Base-by-base conservation (phyloP, 2,329 filamentous ascomycete genomes). In the Pseudocercospora pini-densiflorae region DNA sequence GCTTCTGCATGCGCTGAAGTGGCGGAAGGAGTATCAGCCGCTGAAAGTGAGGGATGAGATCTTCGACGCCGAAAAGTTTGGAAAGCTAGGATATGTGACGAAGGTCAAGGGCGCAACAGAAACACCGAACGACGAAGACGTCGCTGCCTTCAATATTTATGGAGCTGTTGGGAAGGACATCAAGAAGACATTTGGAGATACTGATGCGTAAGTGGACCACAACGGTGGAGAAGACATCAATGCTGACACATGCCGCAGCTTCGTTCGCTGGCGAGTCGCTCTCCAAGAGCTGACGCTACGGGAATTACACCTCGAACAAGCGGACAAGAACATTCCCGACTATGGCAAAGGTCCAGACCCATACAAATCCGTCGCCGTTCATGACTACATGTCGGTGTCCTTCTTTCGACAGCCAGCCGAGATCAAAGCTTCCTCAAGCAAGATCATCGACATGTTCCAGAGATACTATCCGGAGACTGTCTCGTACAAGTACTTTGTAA, bases 131-230 rank as follows among this genome's bases (percentile, higher is more conserved):
- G 77, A 87, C 73, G 87, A 90, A 77, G 85, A 85, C 58, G 79
- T 97, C 63, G 89, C 94, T 58, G 95, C 92, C 1, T 97, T 94
- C 90, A 97, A 97, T 79, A 89, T 97, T 75, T 97, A 98, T 77
- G 94, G 94, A 14, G 88, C 88, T 36, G 88, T 88, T 43, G 92
- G 94, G 69, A 95, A 95, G 85, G 87, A 92, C 73, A 88, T 93
- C 68, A 87, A 91, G 70, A 83, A 85, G 65, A 96, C 93, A 0
- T 97, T 97, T 82, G 92, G 91, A 3, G 86, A 95, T 74, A 81
- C 93, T 5, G 85, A 93, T 27, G 91, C 91, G 92, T 97, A 81
- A 78, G 90, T 84, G 31, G 36, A 10, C n/a, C 55, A 49, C 10
- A 40, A 12, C 29, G 10, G 29, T 1, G 23, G 27, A 24, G 3